Evolutionary conservation across 805 yeast genomes (phyloP).

Genomic region (Saturnispora besseyi): DNA sequence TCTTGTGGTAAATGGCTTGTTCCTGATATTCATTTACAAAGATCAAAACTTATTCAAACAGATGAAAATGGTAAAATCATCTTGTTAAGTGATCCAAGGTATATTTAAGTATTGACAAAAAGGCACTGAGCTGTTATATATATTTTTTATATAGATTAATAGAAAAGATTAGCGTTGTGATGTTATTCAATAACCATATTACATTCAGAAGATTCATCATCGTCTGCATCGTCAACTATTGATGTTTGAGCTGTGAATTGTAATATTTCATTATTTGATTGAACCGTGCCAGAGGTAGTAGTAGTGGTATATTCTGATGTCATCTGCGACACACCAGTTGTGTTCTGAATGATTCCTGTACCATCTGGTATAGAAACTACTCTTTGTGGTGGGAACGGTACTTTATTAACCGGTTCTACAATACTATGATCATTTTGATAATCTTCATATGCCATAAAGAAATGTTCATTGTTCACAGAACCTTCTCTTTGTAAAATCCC

Average conservation of each 20-base stretch:
- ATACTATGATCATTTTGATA: slow-evolving; percentile 29
- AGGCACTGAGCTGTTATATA: neutral
- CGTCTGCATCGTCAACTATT: slow-evolving; percentile 10
- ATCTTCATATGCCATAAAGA: slow-evolving; percentile 31
- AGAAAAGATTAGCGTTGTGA: neutral
- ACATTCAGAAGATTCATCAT: slow-evolving; percentile 17
- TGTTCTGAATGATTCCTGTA: slow-evolving; percentile 3
- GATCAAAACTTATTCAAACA: slow-evolving; percentile 71
- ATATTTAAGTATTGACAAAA: neutral
- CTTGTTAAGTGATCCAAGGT: slow-evolving; percentile 11
- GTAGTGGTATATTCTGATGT: slow-evolving; percentile 6
- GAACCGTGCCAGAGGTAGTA: slow-evolving; percentile 7
- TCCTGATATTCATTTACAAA: slow-evolving; percentile 78
- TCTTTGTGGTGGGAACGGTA: neutral
- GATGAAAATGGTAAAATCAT: slow-evolving; percentile 14
- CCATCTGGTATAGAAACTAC: slow-evolving; percentile 8
- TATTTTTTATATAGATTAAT: neutral
- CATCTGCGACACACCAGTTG: slow-evolving; percentile 1
- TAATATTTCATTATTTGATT: slow-evolving; percentile 4
- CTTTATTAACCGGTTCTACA: slow-evolving; percentile 3
- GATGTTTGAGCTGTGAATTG: slow-evolving; percentile 15
- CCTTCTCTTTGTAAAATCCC: neutral
- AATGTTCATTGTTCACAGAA: slow-evolving; percentile 15
- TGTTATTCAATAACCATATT: slow-evolving; percentile 25
- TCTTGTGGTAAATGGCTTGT: slow-evolving; percentile 94